Conservation (phyloP, 768 basidiomycete species). For the Auriscalpium microsporum region DNA sequence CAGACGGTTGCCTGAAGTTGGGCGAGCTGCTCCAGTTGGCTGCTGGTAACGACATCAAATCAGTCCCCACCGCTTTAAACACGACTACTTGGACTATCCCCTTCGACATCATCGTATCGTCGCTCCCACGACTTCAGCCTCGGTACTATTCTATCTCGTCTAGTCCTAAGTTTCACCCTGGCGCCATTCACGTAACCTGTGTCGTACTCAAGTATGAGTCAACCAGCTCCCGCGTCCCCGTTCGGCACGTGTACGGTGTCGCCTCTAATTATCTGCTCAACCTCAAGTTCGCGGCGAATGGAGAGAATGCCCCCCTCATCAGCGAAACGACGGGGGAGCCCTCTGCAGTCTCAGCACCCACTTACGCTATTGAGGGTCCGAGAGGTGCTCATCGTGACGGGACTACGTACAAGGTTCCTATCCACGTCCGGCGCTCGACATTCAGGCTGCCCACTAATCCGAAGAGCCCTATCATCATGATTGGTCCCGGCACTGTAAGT, state of each 20-base stretch:
- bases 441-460: slow-evolving; percentile 97
- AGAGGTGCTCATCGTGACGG: slow-evolving; percentile 73
- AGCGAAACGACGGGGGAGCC: slow-evolving; percentile 27
- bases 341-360: slow-evolving; percentile 41
- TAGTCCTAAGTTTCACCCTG: slow-evolving; percentile 86
- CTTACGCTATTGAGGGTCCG: slow-evolving; percentile 86
- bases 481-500: slow-evolving; percentile 95
- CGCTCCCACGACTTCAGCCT: slow-evolving; percentile 89
- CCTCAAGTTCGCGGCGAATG: slow-evolving; percentile 68
- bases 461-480: slow-evolving; percentile 98
- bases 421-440: slow-evolving; percentile 93
- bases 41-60: slow-evolving; percentile 64
- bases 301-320: slow-evolving; percentile 43
- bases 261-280: slow-evolving; percentile 95
- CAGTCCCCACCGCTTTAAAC: slow-evolving; percentile 54
- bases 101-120: slow-evolving; percentile 93
- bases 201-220: slow-evolving; percentile 94
- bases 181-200: slow-evolving; percentile 85
- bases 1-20: slow-evolving; percentile 79
- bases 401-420: slow-evolving; percentile 71
- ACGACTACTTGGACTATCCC: slow-evolving; percentile 87
- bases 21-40: slow-evolving; percentile 90
- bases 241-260: slow-evolving; percentile 77
- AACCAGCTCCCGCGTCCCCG: slow-evolving; percentile 39
- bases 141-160: slow-evolving; percentile 99